Evolutionary conservation across 495 filamentous ascomycete genomes (phyloP), one percentile per base, ranked within the genome.

Genomic region (Clavariopsis aquatica): DNA sequence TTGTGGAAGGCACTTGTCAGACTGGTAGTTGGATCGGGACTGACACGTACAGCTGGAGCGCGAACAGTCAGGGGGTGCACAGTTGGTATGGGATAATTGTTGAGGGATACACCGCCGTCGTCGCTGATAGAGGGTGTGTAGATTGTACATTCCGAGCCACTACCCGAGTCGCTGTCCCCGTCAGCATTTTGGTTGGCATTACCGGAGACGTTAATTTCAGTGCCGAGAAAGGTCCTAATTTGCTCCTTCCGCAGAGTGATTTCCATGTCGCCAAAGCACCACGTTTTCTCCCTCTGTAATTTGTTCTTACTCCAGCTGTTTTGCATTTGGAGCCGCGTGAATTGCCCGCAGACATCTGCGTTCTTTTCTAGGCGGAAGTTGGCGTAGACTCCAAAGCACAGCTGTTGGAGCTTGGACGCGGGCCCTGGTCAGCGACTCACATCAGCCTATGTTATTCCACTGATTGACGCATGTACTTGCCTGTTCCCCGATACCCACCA

Each of bases 371-470:
- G 47, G 2, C 5, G 5, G 47, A 51, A 51, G 20, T 23, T n/a
- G 10, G 6, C 20, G 47, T 51, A 51, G 9, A 51, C 47, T 12
- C 47, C 47, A 51, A 51, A 51, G 47, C 47, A 51, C 20, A 51
- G 8, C 2, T 23, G 47, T 23, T 51, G 47, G 15, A 51, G 47
- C 7, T 23, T 51, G 12, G 6, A 5, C 6, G 47, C 22, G 26
- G 47, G 22, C 4, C 47, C 47, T 51, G 19, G 47, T 12, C 22
- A 24, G 8, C 7, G 9, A 51, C 4, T 28, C 26, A 24, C 20
- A 4, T 8, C 38, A 15, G 38, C n/a, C n/a, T 8, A 43, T 43
- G 38, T n/a, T 43, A 10, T 43, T 43, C 13, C 9, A n/a, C 12
- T 17, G 3, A 9, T 43, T 43, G 6, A 34, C n/a, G n/a, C n/a